Evolutionary conservation across 73 alveolate genomes (phyloP).

Genomic region (Symbiodinium pilosum): DNA sequence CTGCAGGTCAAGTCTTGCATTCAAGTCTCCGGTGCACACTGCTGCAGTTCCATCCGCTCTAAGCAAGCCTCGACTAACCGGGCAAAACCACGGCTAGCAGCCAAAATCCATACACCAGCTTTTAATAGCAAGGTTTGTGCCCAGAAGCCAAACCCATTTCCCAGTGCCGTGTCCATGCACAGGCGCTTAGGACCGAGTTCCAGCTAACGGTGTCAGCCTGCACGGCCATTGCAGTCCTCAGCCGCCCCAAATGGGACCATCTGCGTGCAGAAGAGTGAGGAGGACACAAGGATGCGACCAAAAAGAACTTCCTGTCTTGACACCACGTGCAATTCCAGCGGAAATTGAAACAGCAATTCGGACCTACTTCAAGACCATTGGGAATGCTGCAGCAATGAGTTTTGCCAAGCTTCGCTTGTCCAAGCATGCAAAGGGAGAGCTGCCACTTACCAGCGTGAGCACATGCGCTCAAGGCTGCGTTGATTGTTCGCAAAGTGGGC

Average conservation of each 20-base stretch:
- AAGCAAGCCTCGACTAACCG: background rate
- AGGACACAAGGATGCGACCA: too few relatives aligned
- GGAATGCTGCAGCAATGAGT: too few relatives aligned
- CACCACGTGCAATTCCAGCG: too few relatives aligned
- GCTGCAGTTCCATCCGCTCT: background rate
- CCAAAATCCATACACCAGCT: background rate
- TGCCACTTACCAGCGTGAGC: slow-evolving; percentile 47
- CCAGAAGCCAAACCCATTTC: background rate
- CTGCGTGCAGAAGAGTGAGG: too few relatives aligned
- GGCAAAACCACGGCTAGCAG: background rate
- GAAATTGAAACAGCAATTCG: too few relatives aligned
- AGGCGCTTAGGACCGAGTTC: slow-evolving; percentile 14
- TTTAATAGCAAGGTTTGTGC: too few relatives aligned
- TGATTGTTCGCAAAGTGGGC: slow-evolving; percentile 2
- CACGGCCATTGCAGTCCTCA: slow-evolving; percentile 10
- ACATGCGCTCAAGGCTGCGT: slow-evolving; percentile 45
- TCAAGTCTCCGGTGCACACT: background rate
- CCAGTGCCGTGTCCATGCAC: background rate
- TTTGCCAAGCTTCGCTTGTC: slow-evolving; percentile 17
- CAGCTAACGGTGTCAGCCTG: slow-evolving; percentile 36
- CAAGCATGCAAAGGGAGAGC: background rate
- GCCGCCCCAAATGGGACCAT: too few relatives aligned
- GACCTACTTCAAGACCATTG: too few relatives aligned
- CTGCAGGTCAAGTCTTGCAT: background rate
- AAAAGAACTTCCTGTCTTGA: too few relatives aligned